Base-by-base conservation (phyloP, 208 protist genomes). In the Leishmania gerbilli region DNA sequence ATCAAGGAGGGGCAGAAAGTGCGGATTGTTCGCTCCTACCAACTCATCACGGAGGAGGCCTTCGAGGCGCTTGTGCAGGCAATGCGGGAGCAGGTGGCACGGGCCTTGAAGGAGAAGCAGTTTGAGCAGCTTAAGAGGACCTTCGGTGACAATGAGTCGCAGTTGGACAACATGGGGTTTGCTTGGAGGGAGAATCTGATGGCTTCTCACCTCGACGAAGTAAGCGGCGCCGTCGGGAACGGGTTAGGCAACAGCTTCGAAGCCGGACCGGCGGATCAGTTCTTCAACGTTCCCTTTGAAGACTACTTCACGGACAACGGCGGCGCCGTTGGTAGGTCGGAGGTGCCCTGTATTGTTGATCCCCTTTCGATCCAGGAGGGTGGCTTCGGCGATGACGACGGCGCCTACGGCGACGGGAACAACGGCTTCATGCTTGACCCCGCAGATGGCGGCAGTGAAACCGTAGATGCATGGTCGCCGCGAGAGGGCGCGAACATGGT, bases 21-120 rank as follows among this genome's bases (percentile, higher is more conserved):
- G 21, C 94, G 94, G 79, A 96, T 97, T 80, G 91, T 95, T 51
- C 89, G 92, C 42, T 93, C 87, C 82, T 97, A 97, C 78, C 89
- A 95, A 49, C 92, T 97, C 67, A 94, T 95, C 88, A 95, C 91
- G 24, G 92, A 97, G 86, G 87, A 89, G 37, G 92, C 95, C 87
- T 97, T 95, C 83, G 71, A 88, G 56, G 84, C 78, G 27, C 87
- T 96, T 42, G 91, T 95, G 85, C 79, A 93, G 84, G 91, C 90
- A 68, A 96, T 97, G 94, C 85, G 88, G 40, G 85, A 92, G 53
- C 91, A 89, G 49, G 92, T 96, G 24, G 85, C 84, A 31, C 75
- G 76, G 60, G 79, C 79, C 5, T 56, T 92, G 51, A 92, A 91
- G 86, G 88, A 96, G 81, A 77, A 93, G 84, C 90, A 93, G 84